Percentiles rank a stretch among this genome's conserved stretches.
Conservation (phyloP, 805 yeast species). For the Ogataea ramenticola region DNA sequence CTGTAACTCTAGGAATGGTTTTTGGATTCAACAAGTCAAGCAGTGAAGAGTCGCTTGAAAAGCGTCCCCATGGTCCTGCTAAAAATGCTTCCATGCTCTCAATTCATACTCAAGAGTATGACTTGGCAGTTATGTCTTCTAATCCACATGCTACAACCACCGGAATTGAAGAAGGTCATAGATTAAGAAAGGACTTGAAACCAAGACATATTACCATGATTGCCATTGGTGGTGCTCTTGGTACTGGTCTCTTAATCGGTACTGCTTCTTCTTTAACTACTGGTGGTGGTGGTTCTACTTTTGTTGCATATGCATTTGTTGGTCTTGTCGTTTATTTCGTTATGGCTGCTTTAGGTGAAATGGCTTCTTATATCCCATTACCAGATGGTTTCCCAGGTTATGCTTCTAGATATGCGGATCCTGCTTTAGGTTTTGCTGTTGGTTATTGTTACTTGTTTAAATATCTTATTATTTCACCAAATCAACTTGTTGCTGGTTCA, state of each 20-base stretch:
- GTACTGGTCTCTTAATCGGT: slow-evolving; percentile 75
- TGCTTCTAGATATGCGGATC: slow-evolving; percentile 44
- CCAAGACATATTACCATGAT: slow-evolving; percentile 51
- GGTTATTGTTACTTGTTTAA: slow-evolving; percentile 47
- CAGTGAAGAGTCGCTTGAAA: not conserved
- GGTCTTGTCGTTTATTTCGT: slow-evolving; percentile 68
- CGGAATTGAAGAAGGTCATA: slow-evolving; percentile 30
- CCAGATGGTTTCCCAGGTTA: slow-evolving; percentile 52
- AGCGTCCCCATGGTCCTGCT: not conserved
- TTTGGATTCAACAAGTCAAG: not conserved
- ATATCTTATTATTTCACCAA: slow-evolving; percentile 46
- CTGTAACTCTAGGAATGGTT: too few relatives aligned
- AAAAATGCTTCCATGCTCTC: slow-evolving; percentile 12
- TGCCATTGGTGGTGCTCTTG: slow-evolving; percentile 78
- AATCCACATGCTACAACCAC: slow-evolving; percentile 32
- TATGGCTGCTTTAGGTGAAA: slow-evolving; percentile 50
- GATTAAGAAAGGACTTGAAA: slow-evolving; percentile 37
- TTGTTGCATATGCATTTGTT: slow-evolving; percentile 59
- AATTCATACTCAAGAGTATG: slow-evolving; percentile 37
- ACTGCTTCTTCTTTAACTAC: slow-evolving; percentile 62
- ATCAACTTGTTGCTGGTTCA: slow-evolving; percentile 51
- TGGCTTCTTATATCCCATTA: slow-evolving; percentile 47
- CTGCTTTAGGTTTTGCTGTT: slow-evolving; percentile 49
- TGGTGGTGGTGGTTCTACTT: slow-evolving; percentile 63
- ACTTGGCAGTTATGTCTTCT: slow-evolving; percentile 38